Base-by-base conservation (phyloP, 2,329 filamentous ascomycete genomes). In the Aureobasidium uvarum region DNA sequence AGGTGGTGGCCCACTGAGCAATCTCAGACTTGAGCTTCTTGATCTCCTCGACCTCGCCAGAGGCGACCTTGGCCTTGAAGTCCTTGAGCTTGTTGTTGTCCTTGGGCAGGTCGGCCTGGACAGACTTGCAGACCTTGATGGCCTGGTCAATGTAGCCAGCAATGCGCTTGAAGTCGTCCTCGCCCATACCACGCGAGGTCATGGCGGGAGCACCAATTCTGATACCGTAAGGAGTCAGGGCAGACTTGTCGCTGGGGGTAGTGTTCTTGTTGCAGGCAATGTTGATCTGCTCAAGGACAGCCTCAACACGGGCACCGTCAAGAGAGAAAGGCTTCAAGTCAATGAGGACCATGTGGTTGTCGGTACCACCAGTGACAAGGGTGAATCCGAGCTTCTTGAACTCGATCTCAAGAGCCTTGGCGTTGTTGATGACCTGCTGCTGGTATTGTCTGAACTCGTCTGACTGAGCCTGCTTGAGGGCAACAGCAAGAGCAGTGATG, bases 201-300 rank as follows among this genome's bases (percentile, higher is more conserved):
- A 99, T 99, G 78, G 95, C 95, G 55, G 95, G 95, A 52, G 93
- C 95, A 75, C 95, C 95, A 74, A 99, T 96, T 72, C 95, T 92
- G 78, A 99, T 89, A 83, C 95, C 95, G 75, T 89, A 92, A 64
- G 95, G 95, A 69, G 92, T 96, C 71, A 99, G 86, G 56, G 95
- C 95, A 66, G 91, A 96, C 85, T 96, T 97, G 85, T 99, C 95
- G 50, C 94, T 95, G 1, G 95, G 95, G 0, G 97, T 94, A 8
- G 95, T 97, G 81, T 99, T 99, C 85, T 99, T 99, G 84, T 99
- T 99, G 76, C 91, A 90, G n/a, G 95, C 95, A 62, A 98, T 96
- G 84, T 96, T 96, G 81, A 97, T 95, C 79, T 96, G 90, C 84
- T 99, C 95, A 23, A 99, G 89, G 67, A 99, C 90, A 68, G 91